phyloP scores from a whole-genome alignment of 192 early-diverging fungal genomes.

The Lobulomyces angularis region DNA sequence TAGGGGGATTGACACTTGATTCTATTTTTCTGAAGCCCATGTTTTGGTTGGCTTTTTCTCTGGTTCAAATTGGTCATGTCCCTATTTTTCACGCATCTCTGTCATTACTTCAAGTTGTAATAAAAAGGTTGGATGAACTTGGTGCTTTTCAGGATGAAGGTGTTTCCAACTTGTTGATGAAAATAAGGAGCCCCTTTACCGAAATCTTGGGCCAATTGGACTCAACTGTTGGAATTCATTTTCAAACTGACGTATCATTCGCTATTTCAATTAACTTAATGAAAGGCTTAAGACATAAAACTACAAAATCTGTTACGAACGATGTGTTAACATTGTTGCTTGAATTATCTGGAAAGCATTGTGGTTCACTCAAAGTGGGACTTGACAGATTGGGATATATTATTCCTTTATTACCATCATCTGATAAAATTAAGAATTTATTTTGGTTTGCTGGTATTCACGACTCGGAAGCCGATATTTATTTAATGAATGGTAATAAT shows the following conservation, averaged over 20 bases:
- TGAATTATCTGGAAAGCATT: constrained; percentile 21
- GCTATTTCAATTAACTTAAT: constrained; percentile 68
- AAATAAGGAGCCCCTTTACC: constrained; percentile 55
- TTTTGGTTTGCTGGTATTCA: constrained; percentile 18
- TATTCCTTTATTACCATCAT: constrained; percentile 65
- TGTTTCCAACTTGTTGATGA: constrained; percentile 60
- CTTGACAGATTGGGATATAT: constrained; percentile 59
- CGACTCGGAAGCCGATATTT: constrained; percentile 7
- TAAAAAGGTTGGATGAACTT: constrained; percentile 62
- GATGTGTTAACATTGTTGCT: constrained; percentile 61
- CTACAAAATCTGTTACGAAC: constrained; percentile 60
- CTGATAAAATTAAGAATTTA: constrained; percentile 29
- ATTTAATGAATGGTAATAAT: constrained; percentile 48
- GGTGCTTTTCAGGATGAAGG: constrained; percentile 54
- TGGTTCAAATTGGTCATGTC: constrained; percentile 78
- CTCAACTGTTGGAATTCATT: constrained; percentile 60
- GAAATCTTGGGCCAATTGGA: constrained; percentile 65
- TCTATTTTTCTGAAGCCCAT: constrained; percentile 70
- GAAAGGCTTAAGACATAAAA: constrained; percentile 67
- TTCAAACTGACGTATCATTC: constrained; percentile 76
- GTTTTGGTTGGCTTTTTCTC: constrained; percentile 82
- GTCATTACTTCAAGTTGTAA: constrained; percentile 53
- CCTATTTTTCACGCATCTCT: constrained; percentile 64
- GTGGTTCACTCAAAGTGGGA: not conserved
- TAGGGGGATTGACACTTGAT: constrained; percentile 65